Conservation (phyloP, 208 protist species). For the Acanthamoeba culbertsoni region DNA sequence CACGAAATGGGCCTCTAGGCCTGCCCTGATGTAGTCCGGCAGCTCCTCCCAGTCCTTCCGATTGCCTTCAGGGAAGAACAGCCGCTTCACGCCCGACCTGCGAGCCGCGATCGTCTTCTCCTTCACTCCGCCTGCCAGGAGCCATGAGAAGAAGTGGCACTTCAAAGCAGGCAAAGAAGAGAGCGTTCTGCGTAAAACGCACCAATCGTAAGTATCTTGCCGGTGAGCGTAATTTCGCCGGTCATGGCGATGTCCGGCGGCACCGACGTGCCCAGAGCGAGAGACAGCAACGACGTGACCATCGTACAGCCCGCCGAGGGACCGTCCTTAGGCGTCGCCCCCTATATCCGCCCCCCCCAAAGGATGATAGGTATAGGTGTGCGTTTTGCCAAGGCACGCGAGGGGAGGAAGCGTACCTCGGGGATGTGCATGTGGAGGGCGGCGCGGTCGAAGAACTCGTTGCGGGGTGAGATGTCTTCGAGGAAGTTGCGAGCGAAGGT, state of each 20-base stretch:
- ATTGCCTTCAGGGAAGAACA: slow-evolving; percentile 87
- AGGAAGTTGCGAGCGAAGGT: slow-evolving; percentile 79
- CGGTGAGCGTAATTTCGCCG: slow-evolving; percentile 87
- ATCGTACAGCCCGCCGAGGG: slow-evolving; percentile 86
- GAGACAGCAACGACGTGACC: slow-evolving; percentile 84
- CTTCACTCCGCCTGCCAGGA: slow-evolving; percentile 55
- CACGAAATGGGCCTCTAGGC: slow-evolving; percentile 71
- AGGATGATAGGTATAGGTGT: too few species aligned
- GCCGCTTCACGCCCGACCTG: slow-evolving; percentile 69
- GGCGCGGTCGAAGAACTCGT: slow-evolving; percentile 75
- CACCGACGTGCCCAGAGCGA: slow-evolving; percentile 79
- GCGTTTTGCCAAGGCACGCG: too few species aligned
- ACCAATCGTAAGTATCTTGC: slow-evolving; percentile 83
- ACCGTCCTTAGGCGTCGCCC: slow-evolving; percentile 83
- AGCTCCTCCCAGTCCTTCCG: slow-evolving; percentile 84
- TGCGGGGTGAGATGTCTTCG: too few species aligned
- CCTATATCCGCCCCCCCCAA: too few species aligned
- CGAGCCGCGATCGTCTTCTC: slow-evolving; percentile 76
- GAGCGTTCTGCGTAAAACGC: slow-evolving; percentile 88
- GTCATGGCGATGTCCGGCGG: slow-evolving; percentile 86
- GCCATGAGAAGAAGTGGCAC: neutral
- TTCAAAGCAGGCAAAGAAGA: neutral
- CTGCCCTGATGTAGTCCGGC: slow-evolving; percentile 61
- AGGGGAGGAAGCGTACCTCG: too few species aligned
- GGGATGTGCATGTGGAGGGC: slow-evolving; percentile 87